A percentile compares a stretch with the other conserved stretches of the same genome.
Evolutionary conservation across 208 protist genomes (phyloP).

Genomic region (Porcisia hertigi): DNA sequence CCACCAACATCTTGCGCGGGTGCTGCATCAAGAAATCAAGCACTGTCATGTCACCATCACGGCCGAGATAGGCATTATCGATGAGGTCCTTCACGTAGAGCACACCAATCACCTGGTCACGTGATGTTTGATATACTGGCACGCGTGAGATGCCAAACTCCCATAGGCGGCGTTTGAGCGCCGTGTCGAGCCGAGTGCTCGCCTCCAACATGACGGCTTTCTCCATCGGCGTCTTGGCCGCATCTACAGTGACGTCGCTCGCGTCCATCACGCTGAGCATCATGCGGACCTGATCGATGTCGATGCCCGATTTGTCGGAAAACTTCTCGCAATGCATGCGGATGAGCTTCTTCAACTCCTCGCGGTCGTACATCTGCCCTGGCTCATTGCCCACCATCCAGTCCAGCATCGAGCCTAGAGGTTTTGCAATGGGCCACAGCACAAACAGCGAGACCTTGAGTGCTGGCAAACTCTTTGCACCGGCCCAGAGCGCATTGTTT

Average conservation of each 20-base stretch:
- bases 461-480: conserved; percentile 50
- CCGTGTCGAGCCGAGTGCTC: conserved; percentile 32
- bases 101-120: conserved; percentile 60
- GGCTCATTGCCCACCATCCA: conserved; percentile 71
- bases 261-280: conserved; percentile 78
- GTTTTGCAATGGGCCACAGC: conserved; percentile 73
- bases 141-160: conserved; percentile 73
- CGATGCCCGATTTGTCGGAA: conserved; percentile 63
- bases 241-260: conserved; percentile 49
- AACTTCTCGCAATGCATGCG: conserved; percentile 79
- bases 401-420: conserved; percentile 74
- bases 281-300: conserved; percentile 67
- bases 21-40: conserved; percentile 55
- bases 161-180: conserved; percentile 64
- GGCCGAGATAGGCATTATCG: conserved; percentile 35
- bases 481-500: conserved; percentile 65
- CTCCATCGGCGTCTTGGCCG: conserved; percentile 62
- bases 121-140: conserved; percentile 52
- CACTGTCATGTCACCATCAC: conserved; percentile 44
- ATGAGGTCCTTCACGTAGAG: conserved; percentile 82
- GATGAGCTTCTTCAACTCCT: conserved; percentile 80
- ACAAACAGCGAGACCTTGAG: conserved; percentile 67
- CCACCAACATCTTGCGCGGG: conserved; percentile 57
- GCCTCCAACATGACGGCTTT: conserved; percentile 58
- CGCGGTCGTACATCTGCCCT: conserved; percentile 76